Percentiles rank a stretch among this genome's conserved stretches.
These are phyloP conservation scores for Neurospora africana DNA, from an alignment of 495 filamentous ascomycete species.

Conservation along the genomic window DNA sequence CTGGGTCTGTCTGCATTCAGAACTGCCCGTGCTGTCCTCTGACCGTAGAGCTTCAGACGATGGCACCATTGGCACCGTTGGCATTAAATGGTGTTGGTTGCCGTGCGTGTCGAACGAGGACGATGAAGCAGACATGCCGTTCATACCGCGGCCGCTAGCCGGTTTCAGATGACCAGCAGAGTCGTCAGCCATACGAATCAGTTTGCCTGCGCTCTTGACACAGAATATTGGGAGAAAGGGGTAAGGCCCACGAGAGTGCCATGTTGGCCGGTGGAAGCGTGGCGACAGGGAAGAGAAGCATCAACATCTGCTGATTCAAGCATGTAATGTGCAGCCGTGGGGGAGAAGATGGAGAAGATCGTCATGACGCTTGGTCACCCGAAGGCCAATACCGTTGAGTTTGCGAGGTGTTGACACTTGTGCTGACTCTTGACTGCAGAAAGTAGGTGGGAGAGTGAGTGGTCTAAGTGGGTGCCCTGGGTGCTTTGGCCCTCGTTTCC, in stretches of 20 bases:
- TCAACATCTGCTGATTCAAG: not conserved
- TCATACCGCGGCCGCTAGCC: constrained; percentile 11
- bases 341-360: constrained; percentile 2
- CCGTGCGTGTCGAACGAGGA: not conserved
- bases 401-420: not conserved
- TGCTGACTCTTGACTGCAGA: not conserved
- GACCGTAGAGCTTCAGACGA: not conserved
- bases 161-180: constrained; percentile 8
- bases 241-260: not conserved
- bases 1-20: constrained; percentile 7
- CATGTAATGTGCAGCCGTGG: not conserved
- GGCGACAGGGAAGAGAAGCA: constrained; percentile 14
- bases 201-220: not conserved
- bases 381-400: not conserved
- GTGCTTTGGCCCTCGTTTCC: not conserved
- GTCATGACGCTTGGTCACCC: not conserved
- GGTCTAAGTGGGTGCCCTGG: not conserved
- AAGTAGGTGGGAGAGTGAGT: not conserved
- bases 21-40: not conserved
- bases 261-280: constrained; percentile 9
- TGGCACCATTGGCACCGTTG: not conserved
- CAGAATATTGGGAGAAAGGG: not conserved
- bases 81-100: not conserved
- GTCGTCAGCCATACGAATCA: constrained; percentile 1
- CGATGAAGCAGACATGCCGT: constrained; percentile 3